phyloP scores from a whole-genome alignment of 176 grass and related monocot genomes.

The Carex myosuroides region DNA sequence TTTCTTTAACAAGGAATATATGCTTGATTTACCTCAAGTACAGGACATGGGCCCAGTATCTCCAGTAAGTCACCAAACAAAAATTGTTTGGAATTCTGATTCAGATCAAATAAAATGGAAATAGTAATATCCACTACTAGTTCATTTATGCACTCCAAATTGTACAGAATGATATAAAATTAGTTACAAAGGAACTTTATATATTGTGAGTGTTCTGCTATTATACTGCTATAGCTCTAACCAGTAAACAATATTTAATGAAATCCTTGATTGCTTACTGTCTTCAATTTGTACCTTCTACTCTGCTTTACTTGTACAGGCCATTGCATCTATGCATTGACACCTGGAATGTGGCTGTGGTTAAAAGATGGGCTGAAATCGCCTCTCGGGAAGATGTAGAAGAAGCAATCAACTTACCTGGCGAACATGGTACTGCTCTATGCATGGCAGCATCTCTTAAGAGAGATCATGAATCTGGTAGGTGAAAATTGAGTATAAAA shows the following conservation, averaged over 20 bases:
- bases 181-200: neutral
- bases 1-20: conserved; percentile 1
- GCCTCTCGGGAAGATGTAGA: conserved; percentile 66
- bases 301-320: conserved; percentile 35
- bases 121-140: neutral
- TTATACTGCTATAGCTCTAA: neutral
- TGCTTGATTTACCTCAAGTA: neutral
- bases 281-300: neutral
- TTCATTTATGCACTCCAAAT: neutral
- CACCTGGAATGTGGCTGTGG: conserved; percentile 77
- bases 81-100: neutral
- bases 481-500: conserved; percentile 17
- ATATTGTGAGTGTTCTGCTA: neutral
- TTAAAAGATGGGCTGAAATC: conserved; percentile 81
- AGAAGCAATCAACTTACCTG: conserved; percentile 69
- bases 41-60: neutral
- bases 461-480: conserved; percentile 95
- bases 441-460: conserved; percentile 98
- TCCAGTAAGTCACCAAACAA: neutral
- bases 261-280: neutral
- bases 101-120: neutral
- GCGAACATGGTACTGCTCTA: conserved; percentile 73
- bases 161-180: conserved; percentile 1
- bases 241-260: neutral
- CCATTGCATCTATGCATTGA: conserved; percentile 95